Evolutionary conservation across 192 early-diverging fungal genomes (phyloP).

Genomic region (Coemansia sp.): DNA sequence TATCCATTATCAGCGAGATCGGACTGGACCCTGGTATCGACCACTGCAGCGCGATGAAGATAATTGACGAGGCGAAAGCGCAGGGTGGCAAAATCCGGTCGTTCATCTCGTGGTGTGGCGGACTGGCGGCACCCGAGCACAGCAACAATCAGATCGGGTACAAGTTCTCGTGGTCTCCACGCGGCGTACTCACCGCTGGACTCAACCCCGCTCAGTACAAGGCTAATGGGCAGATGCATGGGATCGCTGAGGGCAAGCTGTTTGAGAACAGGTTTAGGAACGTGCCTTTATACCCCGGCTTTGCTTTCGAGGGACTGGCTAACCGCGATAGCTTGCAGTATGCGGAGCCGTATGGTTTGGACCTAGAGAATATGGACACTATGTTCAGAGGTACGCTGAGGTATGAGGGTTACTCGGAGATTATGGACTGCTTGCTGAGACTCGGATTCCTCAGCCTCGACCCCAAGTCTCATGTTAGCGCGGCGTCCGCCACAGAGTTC

Average conservation of each 20-base stretch:
- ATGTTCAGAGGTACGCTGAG: conserved; percentile 97
- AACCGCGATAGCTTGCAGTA: conserved; percentile 95
- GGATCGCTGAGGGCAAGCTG: conserved; percentile 70
- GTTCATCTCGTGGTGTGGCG: conserved; percentile 97
- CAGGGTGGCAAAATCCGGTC: conserved; percentile 72
- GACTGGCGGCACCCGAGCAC: conserved; percentile 89
- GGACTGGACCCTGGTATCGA: conserved; percentile 99
- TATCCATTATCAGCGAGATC: conserved; percentile 96
- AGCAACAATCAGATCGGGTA: conserved; percentile 91
- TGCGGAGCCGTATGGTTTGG: conserved; percentile 81
- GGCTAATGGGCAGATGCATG: conserved; percentile 64
- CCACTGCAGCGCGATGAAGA: conserved; percentile 95
- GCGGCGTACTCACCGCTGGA: conserved; percentile 88
- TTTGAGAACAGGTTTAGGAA: conserved; percentile 69
- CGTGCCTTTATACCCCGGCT: conserved; percentile 85
- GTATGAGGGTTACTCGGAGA: conserved; percentile 88
- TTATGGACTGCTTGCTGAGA: conserved; percentile 77
- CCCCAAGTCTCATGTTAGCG: conserved; percentile 22
- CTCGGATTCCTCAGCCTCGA: conserved; percentile 77
- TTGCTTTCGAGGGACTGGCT: conserved; percentile 90
- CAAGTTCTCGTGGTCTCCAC: conserved; percentile 96
- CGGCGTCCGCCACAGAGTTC: conserved; percentile 31
- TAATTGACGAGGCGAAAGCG: conserved; percentile 84
- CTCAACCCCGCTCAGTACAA: conserved; percentile 84
- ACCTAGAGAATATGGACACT: conserved; percentile 72